Conservation (phyloP, 2,329 filamentous ascomycete species). For the Aspergillus pseudotamarii region DNA sequence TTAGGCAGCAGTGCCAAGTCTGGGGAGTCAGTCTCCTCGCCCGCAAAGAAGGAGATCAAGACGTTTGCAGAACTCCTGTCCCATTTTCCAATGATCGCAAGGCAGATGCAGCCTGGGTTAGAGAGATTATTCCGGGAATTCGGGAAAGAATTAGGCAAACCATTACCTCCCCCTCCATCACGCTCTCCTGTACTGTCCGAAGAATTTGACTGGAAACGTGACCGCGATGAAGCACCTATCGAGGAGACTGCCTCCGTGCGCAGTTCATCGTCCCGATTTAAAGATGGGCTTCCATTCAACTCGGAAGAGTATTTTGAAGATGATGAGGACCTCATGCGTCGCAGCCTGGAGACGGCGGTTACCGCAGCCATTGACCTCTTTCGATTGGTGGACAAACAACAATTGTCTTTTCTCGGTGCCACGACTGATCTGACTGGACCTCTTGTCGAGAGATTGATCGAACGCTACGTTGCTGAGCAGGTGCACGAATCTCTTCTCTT, state of each 20-base stretch:
- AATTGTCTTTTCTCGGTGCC: slow-evolving; percentile 85
- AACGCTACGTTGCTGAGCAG: slow-evolving; percentile 91
- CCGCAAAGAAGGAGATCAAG: slow-evolving; percentile 84
- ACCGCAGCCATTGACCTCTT: slow-evolving; percentile 94
- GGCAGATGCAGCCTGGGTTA: slow-evolving; percentile 91
- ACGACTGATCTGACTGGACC: slow-evolving; percentile 93
- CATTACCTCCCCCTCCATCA: slow-evolving; percentile 71
- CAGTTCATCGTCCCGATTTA: slow-evolving; percentile 37
- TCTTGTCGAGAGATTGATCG: slow-evolving; percentile 88
- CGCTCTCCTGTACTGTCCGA: slow-evolving; percentile 54
- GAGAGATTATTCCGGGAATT: slow-evolving; percentile 92
- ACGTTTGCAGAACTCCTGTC: slow-evolving; percentile 87
- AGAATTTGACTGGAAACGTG: slow-evolving; percentile 55
- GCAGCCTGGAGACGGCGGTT: slow-evolving; percentile 86
- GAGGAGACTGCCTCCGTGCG: slow-evolving; percentile 38
- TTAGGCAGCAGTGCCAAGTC: slow-evolving; percentile 27
- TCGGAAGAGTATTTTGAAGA: slow-evolving; percentile 78
- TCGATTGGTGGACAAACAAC: slow-evolving; percentile 92
- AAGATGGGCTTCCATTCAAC: slow-evolving; percentile 51
- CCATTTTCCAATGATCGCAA: slow-evolving; percentile 91
- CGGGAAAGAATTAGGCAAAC: slow-evolving; percentile 79
- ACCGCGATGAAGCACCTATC: slow-evolving; percentile 40
- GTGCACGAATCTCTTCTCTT: slow-evolving; percentile 84
- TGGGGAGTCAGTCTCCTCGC: slow-evolving; percentile 39
- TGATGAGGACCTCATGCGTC: slow-evolving; percentile 87